Evolutionary conservation across 2,329 filamentous ascomycete species (phyloP), one percentile per base, ranked within the genome.

Genomic region (Pseudocercospora fuligena): DNA sequence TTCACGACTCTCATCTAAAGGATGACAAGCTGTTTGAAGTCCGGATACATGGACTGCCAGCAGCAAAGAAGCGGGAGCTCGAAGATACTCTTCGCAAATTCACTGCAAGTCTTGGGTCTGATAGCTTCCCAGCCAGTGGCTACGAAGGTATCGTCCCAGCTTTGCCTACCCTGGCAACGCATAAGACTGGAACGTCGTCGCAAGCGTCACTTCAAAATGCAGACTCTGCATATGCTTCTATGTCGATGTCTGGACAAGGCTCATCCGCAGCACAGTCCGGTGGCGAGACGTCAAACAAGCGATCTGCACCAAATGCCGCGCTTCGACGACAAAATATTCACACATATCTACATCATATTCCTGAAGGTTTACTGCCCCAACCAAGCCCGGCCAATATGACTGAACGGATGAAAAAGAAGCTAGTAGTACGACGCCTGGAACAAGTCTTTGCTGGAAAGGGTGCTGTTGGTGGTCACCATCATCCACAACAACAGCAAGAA

Each of bases 21-120:
- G 88, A 89, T 56, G 92, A 96, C 31, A 93, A 92, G 75, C 79
- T 96, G 0, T 94, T 97, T 72, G 93, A 96, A 76, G 88, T 97
- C 67, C 90, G 92, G 72, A 86, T 94, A 31, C 92, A 95, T 72
- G 88, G 90, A 0, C 78, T 96, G 47, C 86, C 91, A 0, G 84
- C 87, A 56, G 84, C 87, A 59, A 94, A 93, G 80, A 93, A 91
- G 78, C 85, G 88, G 65, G 92, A 95, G 69, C 78, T 96, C 21
- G 92, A 96, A 75, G 86, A 89, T 6, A 88, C 89, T 0, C 79
- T 97, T 9, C 87, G 89, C 63, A 88, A 89, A 58, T 94, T 94
- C 70, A 89, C 90, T 1, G 84, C 88, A 1, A 86, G 83, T 27
- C 83, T 94, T 3, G 85, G 88, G 23, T 82, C 80, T 66, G 84